These are phyloP conservation scores for Solanum corneliomulleri DNA, from an alignment of 257 asterid species.

Conservation along the genomic window DNA sequence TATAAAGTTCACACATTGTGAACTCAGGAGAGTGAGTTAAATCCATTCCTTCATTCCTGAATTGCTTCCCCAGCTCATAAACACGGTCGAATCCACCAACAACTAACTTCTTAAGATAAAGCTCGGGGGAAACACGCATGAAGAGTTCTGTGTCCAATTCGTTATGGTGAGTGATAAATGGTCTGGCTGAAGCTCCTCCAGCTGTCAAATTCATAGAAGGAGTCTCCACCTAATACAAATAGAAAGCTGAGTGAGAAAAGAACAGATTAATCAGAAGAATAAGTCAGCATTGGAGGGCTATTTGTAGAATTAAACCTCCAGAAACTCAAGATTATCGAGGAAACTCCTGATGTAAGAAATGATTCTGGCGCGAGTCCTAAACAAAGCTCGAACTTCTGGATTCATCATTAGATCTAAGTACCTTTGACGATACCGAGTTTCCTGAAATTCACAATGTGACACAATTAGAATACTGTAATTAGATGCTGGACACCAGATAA, in stretches of 20 bases:
- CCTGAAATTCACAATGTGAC: background rate
- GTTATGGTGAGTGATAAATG: background rate
- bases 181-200: background rate
- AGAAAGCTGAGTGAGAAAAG: background rate
- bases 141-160: background rate
- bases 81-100: background rate
- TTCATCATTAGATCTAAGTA: background rate
- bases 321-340: background rate
- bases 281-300: background rate
- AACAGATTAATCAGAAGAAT: background rate
- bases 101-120: background rate
- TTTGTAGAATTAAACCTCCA: background rate
- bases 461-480: background rate
- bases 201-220: background rate
- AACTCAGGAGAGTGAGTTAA: background rate
- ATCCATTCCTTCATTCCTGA: conserved; percentile 3
- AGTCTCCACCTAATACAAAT: background rate
- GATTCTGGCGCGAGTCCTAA: background rate
- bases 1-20: background rate
- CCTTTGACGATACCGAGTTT: background rate
- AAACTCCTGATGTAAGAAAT: background rate
- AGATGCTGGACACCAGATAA: background rate
- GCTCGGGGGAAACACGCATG: conserved; percentile 1
- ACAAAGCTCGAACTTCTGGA: background rate
- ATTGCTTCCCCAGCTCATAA: background rate